phyloP scores from a whole-genome alignment of 148 eudicot species.

The Camellia japonica region DNA sequence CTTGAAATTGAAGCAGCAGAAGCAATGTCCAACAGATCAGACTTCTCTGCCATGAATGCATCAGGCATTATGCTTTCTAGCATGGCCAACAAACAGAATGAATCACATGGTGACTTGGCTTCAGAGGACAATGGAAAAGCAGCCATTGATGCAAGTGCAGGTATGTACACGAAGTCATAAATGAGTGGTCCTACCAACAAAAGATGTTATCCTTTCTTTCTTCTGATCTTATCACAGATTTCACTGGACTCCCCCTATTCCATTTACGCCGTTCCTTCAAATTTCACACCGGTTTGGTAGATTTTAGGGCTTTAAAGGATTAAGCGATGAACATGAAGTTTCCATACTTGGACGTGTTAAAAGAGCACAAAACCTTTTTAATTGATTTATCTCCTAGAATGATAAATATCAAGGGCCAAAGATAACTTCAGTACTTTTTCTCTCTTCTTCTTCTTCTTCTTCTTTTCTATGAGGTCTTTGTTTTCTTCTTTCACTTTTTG shows the following conservation, averaged over 20 bases:
- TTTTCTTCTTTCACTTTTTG: not conserved
- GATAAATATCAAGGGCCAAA: too few relatives aligned
- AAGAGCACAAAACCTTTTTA: too few relatives aligned
- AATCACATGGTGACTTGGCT: conserved; percentile 35
- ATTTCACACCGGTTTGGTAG: too few relatives aligned
- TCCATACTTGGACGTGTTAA: too few relatives aligned
- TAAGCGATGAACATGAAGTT: too few relatives aligned
- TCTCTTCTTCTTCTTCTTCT: not conserved
- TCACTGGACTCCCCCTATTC: too few relatives aligned
- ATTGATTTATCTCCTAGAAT: too few relatives aligned
- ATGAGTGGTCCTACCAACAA: not conserved
- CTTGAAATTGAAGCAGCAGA: conserved; percentile 84
- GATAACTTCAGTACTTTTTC: not conserved
- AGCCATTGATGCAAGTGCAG: conserved; percentile 30
- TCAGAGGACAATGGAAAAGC: conserved; percentile 52
- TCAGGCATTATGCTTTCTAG: conserved; percentile 62
- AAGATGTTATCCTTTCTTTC: conserved; percentile 2
- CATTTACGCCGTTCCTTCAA: too few relatives aligned
- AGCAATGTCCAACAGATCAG: conserved; percentile 46
- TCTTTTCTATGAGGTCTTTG: not conserved
- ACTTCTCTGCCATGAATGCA: conserved; percentile 46
- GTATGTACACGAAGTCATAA: conserved; percentile 19
- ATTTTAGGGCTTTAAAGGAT: too few relatives aligned
- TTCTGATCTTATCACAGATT: not conserved
- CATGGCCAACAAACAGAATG: conserved; percentile 35